Percentiles rank a stretch among this genome's conserved stretches.
Conservation (phyloP, 129 eudicot species). For the Tagetes patula region DNA sequence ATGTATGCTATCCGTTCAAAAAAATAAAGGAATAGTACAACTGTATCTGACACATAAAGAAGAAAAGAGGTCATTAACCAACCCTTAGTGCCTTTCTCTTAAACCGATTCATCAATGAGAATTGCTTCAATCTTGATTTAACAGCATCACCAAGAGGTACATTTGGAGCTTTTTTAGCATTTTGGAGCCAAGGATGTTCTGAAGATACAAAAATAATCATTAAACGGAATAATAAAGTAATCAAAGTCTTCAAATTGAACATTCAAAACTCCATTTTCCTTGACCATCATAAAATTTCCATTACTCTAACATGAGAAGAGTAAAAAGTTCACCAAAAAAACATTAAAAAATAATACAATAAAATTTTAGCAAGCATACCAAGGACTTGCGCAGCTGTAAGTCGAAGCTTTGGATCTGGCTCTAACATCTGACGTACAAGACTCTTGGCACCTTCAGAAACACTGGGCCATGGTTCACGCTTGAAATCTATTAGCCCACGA, state of each 20-base stretch:
- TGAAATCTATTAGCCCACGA: constrained; percentile 77
- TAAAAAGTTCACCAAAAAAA: background rate
- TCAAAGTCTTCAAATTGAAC: background rate
- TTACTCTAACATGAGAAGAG: background rate
- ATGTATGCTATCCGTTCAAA: too few relatives aligned
- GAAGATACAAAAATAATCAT: constrained; percentile 7
- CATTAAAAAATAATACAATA: background rate
- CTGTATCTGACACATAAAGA: background rate
- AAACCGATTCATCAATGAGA: constrained; percentile 92
- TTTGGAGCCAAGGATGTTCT: constrained; percentile 80
- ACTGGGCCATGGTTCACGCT: constrained; percentile 95
- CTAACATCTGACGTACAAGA: constrained; percentile 83
- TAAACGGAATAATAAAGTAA: background rate
- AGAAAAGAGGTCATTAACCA: constrained; percentile 21
- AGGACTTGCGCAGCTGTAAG: constrained; percentile 83
- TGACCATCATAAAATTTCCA: background rate
- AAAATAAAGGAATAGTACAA: background rate
- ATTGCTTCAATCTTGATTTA: constrained; percentile 84
- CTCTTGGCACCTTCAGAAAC: constrained; percentile 83
- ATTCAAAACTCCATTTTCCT: background rate
- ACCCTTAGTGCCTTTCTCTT: constrained; percentile 96
- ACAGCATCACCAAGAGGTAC: constrained; percentile 93
- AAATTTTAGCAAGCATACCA: constrained; percentile 44
- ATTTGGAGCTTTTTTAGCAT: constrained; percentile 91
- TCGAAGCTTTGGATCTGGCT: constrained; percentile 79